A percentile compares a stretch with the other conserved stretches of the same genome.
Evolutionary conservation across 257 asterid genomes (phyloP).

Genomic region (Echium plantagineum): DNA sequence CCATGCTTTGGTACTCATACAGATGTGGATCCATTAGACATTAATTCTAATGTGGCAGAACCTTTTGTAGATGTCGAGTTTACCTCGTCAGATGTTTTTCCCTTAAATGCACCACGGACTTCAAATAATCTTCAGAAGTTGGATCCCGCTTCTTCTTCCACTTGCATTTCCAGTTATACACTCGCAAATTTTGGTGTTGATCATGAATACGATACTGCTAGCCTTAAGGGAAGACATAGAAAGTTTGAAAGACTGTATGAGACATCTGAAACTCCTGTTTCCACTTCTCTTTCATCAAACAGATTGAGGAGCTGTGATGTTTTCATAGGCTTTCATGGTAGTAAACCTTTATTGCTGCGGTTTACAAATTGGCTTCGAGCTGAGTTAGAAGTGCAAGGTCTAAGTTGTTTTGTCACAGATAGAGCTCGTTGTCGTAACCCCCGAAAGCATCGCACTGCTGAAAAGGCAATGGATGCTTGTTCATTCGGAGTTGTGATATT

Average conservation of each 20-base stretch:
- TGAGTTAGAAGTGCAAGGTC: slow-evolving; percentile 73
- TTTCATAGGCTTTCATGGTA: slow-evolving; percentile 75
- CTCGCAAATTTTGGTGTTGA: slow-evolving; percentile 8
- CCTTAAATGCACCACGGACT: slow-evolving; percentile 25
- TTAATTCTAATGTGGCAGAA: slow-evolving; percentile 14
- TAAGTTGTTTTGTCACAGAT: slow-evolving; percentile 74
- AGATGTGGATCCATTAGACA: no score
- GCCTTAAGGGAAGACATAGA: slow-evolving; percentile 36
- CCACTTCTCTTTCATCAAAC: slow-evolving; percentile 39
- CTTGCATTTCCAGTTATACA: slow-evolving; percentile 37
- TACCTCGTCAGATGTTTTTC: slow-evolving; percentile 25
- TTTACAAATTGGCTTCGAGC: slow-evolving; percentile 84
- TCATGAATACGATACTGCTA: slow-evolving; percentile 25
- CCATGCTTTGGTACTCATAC: slow-evolving; percentile 11
- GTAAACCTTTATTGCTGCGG: slow-evolving; percentile 47
- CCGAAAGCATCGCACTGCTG: slow-evolving; percentile 53
- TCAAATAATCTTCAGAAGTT: slow-evolving; percentile 30
- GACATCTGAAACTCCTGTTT: slow-evolving; percentile 33
- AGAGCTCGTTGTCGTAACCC: slow-evolving; percentile 56
- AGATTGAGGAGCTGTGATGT: slow-evolving; percentile 68
- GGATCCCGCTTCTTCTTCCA: slow-evolving; percentile 43
- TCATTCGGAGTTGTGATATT: slow-evolving; percentile 73
- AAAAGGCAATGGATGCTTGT: slow-evolving; percentile 72
- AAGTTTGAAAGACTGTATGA: slow-evolving; percentile 38
- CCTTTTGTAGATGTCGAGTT: slow-evolving; percentile 21